Conservation (phyloP, 2,329 filamentous ascomycete species). For the Ophiosphaerella narmari region DNA sequence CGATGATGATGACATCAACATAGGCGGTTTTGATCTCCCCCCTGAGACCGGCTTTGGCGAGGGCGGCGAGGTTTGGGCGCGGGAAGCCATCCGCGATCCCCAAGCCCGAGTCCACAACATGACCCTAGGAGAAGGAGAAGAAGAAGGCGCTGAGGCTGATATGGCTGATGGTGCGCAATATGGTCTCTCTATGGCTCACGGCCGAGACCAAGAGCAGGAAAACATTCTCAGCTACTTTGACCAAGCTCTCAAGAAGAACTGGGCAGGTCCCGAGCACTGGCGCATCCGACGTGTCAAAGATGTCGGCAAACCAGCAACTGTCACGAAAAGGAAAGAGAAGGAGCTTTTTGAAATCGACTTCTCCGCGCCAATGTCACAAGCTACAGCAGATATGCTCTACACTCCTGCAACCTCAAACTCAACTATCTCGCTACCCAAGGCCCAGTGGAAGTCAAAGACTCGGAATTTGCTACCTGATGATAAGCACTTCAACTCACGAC, state of each 20-base stretch:
- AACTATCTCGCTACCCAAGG: conserved; percentile 83
- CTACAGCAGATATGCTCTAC: conserved; percentile 76
- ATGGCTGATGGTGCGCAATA: conserved; percentile 69
- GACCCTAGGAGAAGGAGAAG: conserved; percentile 61
- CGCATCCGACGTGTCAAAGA: conserved; percentile 91
- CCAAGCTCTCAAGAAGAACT: conserved; percentile 94
- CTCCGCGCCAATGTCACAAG: conserved; percentile 70
- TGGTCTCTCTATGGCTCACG: conserved; percentile 76
- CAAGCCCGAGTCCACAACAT: conserved; percentile 80
- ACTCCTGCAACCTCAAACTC: conserved; percentile 80
- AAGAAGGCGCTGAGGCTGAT: conserved; percentile 52
- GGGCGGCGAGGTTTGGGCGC: conserved; percentile 93
- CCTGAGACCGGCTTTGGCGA: conserved; percentile 86
- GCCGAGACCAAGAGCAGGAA: conserved; percentile 75
- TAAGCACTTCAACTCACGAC: conserved; percentile 96
- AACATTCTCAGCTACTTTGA: conserved; percentile 99
- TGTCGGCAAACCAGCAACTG: conserved; percentile 61
- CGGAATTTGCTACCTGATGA: conserved; percentile 94
- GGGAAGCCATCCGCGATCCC: conserved; percentile 82
- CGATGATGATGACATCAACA: conserved; percentile 62
- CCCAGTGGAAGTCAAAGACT: conserved; percentile 93
- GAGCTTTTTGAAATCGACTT: conserved; percentile 97
- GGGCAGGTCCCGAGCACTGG: conserved; percentile 98
- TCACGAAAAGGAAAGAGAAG: conserved; percentile 84
- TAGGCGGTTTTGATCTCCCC: conserved; percentile 65